Evolutionary conservation across 78 protist species (phyloP), one percentile per base, ranked within the genome.

Genomic region (slime mould (Dictyostelium discoideum)): DNA sequence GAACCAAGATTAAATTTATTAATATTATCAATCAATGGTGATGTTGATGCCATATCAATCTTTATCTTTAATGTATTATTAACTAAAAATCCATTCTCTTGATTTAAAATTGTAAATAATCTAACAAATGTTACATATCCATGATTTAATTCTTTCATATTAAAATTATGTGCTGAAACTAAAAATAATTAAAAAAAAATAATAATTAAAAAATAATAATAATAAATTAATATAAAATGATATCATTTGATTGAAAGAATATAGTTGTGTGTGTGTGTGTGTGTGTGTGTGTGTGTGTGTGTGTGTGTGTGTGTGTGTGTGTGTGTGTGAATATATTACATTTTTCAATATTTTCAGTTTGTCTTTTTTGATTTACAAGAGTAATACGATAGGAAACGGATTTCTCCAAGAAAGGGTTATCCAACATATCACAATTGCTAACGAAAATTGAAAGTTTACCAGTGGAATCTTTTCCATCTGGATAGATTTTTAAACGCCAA

Each of bases 91-190:
- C 79, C 79, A 73, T 73, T 73, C n/a, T 73, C 79, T 73, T 24
- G 79, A 73, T 73, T 73, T 29, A 73, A 73, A 29, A 73, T 73
- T 73, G 79, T 73, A 73, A 73, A 73, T 73, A 73, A 73, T 73
- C 79, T 73, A 73, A 73, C 79, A 73, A 73, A 73, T 73, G 79
- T 73, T 11, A 73, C 79, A 73, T 73, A 73, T 32, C 79, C 79
- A 73, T 73, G 79, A 73, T 73, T 73, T 73, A 73, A 32, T 32
- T 73, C 79, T 73, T 73, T 73, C 79, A 73, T 73, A 73, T 73
- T 73, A 73, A 73, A 73, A 32, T 73, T 73, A 32, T 73, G 79
- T 32, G 79, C 79, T 73, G 79, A 73, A 32, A 73, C 79, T 73
- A 32, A 9, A 69, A 9, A 18, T 20, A 7, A 9, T 8, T 26